Conservation (phyloP, 768 basidiomycete genomes). For the Tulasnella sp. region DNA sequence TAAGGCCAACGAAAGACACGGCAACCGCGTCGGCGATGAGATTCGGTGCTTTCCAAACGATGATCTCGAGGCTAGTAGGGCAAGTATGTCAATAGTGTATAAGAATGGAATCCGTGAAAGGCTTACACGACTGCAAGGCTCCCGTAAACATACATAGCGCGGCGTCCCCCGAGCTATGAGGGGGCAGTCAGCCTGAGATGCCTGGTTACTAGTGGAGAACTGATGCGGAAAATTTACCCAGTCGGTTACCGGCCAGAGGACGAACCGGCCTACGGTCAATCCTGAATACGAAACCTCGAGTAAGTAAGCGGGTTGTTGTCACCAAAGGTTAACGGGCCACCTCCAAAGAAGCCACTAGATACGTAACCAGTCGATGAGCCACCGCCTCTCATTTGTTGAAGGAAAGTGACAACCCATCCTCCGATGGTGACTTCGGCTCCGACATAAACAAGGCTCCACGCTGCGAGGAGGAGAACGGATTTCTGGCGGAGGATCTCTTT, state of each 20-base stretch:
- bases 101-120: no score
- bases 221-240: neutral
- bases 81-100: no score
- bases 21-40: conserved; percentile 30
- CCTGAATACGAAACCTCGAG: neutral
- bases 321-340: neutral
- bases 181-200: neutral
- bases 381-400: conserved; percentile 37
- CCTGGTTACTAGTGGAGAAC: neutral
- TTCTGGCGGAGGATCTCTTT: conserved; percentile 42
- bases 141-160: conserved; percentile 19
- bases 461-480: conserved; percentile 52
- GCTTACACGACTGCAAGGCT: conserved; percentile 19
- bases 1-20: conserved; percentile 29
- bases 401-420: conserved; percentile 50
- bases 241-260: conserved; percentile 8
- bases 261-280: conserved; percentile 16
- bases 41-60: conserved; percentile 30
- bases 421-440: conserved; percentile 39
- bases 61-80: conserved; percentile 26
- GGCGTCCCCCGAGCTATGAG: conserved; percentile 14
- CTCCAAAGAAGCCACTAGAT: conserved; percentile 40
- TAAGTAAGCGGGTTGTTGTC: no score
- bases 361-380: conserved; percentile 41
- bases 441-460: conserved; percentile 57